Base-by-base conservation (phyloP, 1,284 basidiomycete genomes). In the Sanghuangporus baumii region DNA sequence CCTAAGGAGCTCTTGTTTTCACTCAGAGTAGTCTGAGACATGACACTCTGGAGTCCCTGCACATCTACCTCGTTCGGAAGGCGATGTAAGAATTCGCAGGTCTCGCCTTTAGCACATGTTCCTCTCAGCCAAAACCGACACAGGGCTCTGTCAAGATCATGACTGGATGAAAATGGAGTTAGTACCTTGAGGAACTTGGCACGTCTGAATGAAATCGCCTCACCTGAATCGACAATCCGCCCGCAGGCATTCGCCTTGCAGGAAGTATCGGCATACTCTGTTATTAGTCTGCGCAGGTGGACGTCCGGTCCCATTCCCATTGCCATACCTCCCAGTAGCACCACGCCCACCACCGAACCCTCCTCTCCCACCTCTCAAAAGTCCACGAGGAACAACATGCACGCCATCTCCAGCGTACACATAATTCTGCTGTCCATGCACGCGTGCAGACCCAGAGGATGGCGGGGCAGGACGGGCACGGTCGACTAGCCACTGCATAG, bases 101-200 rank as follows among this genome's bases (percentile, higher is more conserved):
- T 86, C 64, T 96, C 94, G 57, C 94, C 89, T 74, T 98, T 98
- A 51, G 94, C 92, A 72, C 95, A 98, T 61, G 94, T 95, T 3
- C 96, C 96, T 57, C 95, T 85, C 47, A 99, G 82, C 96, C 96
- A 99, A 79, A 98, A 99, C 38, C 96, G 91, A 75, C 94, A 98
- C 23, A 98, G 76, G 0, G 96, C 96, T 48, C 94, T 85, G 72
- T 96, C 94, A 2, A 96, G 81, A 71, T 96, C 94, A 72, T 96
- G 92, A 68, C 91, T 93, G 55, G 38, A 23, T 31, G 48, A 6
- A 46, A 1, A 40, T 40, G 18, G 18, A 38, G 54, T 40, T 12
- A 55, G 31, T 36, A 52, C 38, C 34, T n/a, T 20, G 12, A 11
- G 37, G 16, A 43, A 52, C 26, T 43, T 31, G 26, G 26, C 3